These are phyloP conservation scores for Kappamyces sp. DNA, from an alignment of 192 early-diverging fungal species.

Conservation along the genomic window DNA sequence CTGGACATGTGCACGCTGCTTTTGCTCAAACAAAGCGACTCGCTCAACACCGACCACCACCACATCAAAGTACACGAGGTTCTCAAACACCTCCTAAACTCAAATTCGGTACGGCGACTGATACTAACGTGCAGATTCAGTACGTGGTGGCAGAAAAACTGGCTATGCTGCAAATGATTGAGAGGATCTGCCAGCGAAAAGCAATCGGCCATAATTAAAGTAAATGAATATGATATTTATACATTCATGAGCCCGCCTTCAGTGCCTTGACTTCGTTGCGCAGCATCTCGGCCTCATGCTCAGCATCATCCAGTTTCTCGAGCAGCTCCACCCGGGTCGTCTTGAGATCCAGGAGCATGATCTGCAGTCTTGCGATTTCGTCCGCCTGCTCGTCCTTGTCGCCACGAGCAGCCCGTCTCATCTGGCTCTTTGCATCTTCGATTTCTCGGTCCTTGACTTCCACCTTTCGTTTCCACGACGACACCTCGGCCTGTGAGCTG, in stretches of 20 bases:
- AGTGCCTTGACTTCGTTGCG: constrained; percentile 22
- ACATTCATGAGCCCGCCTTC: neutral
- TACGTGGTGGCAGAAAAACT: too few species aligned
- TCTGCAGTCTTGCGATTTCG: constrained; percentile 36
- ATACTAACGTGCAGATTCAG: too few species aligned
- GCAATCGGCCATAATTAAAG: too few species aligned
- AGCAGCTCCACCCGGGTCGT: constrained; percentile 32
- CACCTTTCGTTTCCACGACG: constrained; percentile 23
- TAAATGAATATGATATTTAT: too few species aligned
- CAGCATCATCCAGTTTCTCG: constrained; percentile 37
- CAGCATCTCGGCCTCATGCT: constrained; percentile 26
- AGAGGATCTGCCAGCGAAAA: too few species aligned
- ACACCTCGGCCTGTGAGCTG: constrained; percentile 4
- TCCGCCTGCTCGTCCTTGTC: constrained; percentile 20
- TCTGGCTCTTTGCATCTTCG: constrained; percentile 12
- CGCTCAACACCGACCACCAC: too few species aligned
- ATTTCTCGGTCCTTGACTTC: constrained; percentile 22
- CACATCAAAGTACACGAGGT: too few species aligned
- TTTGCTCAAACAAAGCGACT: too few species aligned
- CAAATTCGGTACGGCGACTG: too few species aligned
- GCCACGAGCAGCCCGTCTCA: neutral
- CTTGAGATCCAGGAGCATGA: constrained; percentile 36
- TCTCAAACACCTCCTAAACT: too few species aligned
- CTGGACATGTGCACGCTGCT: too few species aligned
- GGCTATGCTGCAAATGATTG: too few species aligned